Evolutionary conservation across 352 stramenopile genomes (phyloP), one percentile per base, ranked within the genome.

Genomic region (Pythium oligandrum): DNA sequence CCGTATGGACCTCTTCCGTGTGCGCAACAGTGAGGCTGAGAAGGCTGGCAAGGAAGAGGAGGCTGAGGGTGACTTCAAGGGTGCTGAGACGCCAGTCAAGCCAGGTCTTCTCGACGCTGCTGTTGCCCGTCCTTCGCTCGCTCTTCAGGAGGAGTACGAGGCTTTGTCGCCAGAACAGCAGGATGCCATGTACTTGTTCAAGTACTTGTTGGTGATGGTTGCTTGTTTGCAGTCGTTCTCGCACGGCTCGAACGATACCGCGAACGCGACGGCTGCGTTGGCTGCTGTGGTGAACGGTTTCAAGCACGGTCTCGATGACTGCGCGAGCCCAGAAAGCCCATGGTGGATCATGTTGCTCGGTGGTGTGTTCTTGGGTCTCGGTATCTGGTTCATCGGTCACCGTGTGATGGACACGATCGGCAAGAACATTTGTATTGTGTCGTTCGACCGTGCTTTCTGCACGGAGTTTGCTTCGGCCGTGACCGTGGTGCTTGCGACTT

Each of bases 191-290:
- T 71, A 54, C 35, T 60, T 70, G 53, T 70, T 72, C 57, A 85
- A 67, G 44, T 88, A 80, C 63, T 49, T 93, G 38, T 66, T 93
- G 53, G 73, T 95, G 12, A 68, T 92, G 35, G 86, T 86, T 9
- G 73, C 82, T 36, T 78, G 63, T 35, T 59, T 91, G 17, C 74
- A 86, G 51, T 85, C n/a, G n/a, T n/a, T n/a, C n/a, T n/a, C n/a
- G n/a, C n/a, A n/a, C n/a, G n/a, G n/a, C n/a, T n/a, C n/a, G 26
- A 93, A 93, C 60, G 83, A 95, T 57, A 78, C 88, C 1, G 78
- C 81, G 17, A 96, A 94, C 59, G 59, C 76, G 3, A 91, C 90
- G 39, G 83, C 64, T 5, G n/a, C n/a, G n/a, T n/a, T n/a, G n/a
- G n/a, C n/a, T n/a, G n/a, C n/a, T n/a, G n/a, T n/a, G n/a, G n/a